phyloP scores from a whole-genome alignment of 2,329 filamentous ascomycete genomes.

The Tothia fuscella region DNA sequence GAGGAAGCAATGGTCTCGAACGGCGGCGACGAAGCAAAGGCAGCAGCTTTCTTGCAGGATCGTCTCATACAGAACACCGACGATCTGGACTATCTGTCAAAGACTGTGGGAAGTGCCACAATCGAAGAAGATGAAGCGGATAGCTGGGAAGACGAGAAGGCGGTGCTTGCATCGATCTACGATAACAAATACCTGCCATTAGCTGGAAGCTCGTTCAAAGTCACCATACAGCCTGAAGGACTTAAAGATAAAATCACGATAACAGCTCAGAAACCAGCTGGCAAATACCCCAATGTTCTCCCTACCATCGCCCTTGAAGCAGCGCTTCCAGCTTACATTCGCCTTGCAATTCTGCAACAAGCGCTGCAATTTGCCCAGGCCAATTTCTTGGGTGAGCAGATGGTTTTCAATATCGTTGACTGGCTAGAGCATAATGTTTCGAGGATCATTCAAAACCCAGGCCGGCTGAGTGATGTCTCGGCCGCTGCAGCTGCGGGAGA shows the following conservation, averaged over 20 bases:
- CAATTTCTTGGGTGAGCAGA: constrained; percentile 68
- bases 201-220: constrained; percentile 51
- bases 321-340: constrained; percentile 79
- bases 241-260: constrained; percentile 28
- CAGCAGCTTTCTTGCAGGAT: constrained; percentile 69
- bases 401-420: constrained; percentile 81
- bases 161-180: constrained; percentile 75
- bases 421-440: constrained; percentile 84
- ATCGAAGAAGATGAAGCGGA: constrained; percentile 35
- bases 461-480: constrained; percentile 72
- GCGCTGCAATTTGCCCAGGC: constrained; percentile 59
- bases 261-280: constrained; percentile 59
- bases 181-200: constrained; percentile 54
- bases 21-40: constrained; percentile 58
- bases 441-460: constrained; percentile 71
- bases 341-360: constrained; percentile 73
- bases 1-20: constrained; percentile 61
- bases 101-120: constrained; percentile 19
- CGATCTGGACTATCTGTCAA: constrained; percentile 16
- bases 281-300: constrained; percentile 56
- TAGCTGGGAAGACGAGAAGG: constrained; percentile 76
- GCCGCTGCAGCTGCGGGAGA: constrained; percentile 55
- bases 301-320: constrained; percentile 57
- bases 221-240: constrained; percentile 6
- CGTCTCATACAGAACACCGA: constrained; percentile 41